Evolutionary conservation across 1,139 yeast genomes (phyloP).

Genomic region (Geotrichum reessii): DNA sequence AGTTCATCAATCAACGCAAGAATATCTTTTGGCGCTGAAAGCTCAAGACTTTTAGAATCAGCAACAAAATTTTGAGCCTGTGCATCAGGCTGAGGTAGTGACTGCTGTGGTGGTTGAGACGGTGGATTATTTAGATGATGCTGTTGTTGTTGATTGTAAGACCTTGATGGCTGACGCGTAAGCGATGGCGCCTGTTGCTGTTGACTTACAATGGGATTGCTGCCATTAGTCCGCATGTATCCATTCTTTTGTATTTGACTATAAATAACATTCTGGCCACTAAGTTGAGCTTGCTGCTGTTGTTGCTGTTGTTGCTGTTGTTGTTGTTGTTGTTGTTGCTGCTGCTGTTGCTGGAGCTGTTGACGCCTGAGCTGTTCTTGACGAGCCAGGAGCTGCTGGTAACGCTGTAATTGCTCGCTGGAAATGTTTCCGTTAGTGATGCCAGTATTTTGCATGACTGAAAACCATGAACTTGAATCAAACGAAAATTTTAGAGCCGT

Average conservation of each 20-base stretch:
- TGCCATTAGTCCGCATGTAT: neutral
- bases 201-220: neutral
- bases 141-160: slow-evolving; percentile 11
- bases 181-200: neutral
- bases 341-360: slow-evolving; percentile 1
- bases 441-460: neutral
- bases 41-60: neutral
- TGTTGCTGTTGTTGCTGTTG: slow-evolving; percentile 20
- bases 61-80: neutral
- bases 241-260: slow-evolving; percentile 1
- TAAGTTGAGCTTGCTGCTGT: slow-evolving; percentile 10
- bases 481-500: neutral
- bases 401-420: slow-evolving; percentile 2
- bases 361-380: slow-evolving; percentile 2
- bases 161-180: neutral
- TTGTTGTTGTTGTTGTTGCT: slow-evolving; percentile 18
- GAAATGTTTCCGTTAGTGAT: neutral
- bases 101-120: slow-evolving; percentile 23
- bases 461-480: neutral
- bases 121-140: slow-evolving; percentile 16
- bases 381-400: slow-evolving; percentile 5
- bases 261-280: neutral
- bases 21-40: neutral
- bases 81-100: slow-evolving; percentile 18
- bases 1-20: slow-evolving; percentile 1